Percentiles rank a stretch among this genome's conserved stretches.
Conservation (phyloP, 1,284 basidiomycete genomes). For the Moesziomyces sp. region DNA sequence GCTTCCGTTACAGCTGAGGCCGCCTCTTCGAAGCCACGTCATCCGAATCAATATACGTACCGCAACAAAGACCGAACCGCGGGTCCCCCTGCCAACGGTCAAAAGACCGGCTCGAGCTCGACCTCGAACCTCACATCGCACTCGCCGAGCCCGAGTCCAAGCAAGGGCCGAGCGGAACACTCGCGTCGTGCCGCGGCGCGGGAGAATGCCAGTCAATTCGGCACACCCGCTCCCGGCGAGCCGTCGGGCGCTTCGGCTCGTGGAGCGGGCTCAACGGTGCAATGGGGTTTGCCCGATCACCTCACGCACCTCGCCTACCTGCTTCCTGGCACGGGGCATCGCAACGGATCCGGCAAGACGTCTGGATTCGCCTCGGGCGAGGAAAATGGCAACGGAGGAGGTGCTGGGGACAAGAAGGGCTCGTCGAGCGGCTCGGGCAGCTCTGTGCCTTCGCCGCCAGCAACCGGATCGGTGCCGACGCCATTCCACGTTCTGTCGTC, state of each 20-base stretch:
- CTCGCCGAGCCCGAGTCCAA: slow-evolving; percentile 59
- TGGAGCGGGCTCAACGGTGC: slow-evolving; percentile 75
- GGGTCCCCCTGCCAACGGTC: slow-evolving; percentile 18
- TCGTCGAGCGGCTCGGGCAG: slow-evolving; percentile 27
- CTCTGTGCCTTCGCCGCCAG: slow-evolving; percentile 26
- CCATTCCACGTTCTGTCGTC: slow-evolving; percentile 54
- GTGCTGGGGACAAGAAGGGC: slow-evolving; percentile 14
- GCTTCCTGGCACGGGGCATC: slow-evolving; percentile 75
- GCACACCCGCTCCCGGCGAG: slow-evolving; percentile 52
- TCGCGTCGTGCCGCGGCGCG: slow-evolving; percentile 36
- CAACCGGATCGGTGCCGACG: slow-evolving; percentile 76
- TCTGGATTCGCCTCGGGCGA: slow-evolving; percentile 7
- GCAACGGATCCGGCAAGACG: slow-evolving; percentile 69
- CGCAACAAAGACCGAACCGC: slow-evolving; percentile 69
- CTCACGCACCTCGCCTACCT: slow-evolving; percentile 86
- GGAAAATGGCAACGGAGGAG: slow-evolving; percentile 10
- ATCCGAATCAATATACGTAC: slow-evolving; percentile 75
- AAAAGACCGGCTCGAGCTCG: slow-evolving; percentile 38
- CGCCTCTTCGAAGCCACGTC: slow-evolving; percentile 57
- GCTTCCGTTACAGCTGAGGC: slow-evolving; percentile 32
- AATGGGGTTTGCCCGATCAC: slow-evolving; percentile 94
- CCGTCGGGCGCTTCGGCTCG: slow-evolving; percentile 8
- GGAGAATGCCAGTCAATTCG: slow-evolving; percentile 46
- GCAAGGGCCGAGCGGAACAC: slow-evolving; percentile 45
- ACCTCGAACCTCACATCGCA: slow-evolving; percentile 47